These are phyloP conservation scores for Tetrapisispora iriomotensis DNA, from an alignment of 805 yeast genomes.

Conservation along the genomic window DNA sequence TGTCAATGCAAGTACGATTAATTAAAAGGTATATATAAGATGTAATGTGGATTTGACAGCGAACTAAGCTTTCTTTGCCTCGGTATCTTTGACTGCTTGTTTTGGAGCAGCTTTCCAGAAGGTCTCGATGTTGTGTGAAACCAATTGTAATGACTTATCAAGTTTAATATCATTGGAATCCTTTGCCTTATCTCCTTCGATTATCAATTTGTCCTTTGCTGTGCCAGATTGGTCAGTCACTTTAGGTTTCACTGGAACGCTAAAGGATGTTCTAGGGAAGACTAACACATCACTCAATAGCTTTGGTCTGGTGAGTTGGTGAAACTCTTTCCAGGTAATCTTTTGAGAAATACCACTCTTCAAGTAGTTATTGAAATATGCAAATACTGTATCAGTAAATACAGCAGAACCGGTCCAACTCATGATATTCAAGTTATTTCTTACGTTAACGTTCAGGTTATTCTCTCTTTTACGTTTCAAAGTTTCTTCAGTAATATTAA, in stretches of 20 bases:
- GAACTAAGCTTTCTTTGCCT: no score
- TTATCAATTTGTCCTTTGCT: constrained; percentile 1
- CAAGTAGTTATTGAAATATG: constrained; percentile 54
- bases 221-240: constrained; percentile 2
- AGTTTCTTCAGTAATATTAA: constrained; percentile 55
- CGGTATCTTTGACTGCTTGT: no score
- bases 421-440: constrained; percentile 31
- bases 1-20: no score
- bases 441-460: constrained; percentile 21
- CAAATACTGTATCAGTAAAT: constrained; percentile 78
- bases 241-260: constrained; percentile 2
- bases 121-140: constrained; percentile 3
- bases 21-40: no score
- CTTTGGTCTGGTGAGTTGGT: constrained; percentile 44
- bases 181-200: neutral
- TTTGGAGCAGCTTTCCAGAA: constrained; percentile 2
- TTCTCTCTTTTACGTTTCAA: constrained; percentile 26
- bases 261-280: constrained; percentile 37
- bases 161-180: neutral
- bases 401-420: constrained; percentile 78
- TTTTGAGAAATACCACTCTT: constrained; percentile 18
- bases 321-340: constrained; percentile 49
- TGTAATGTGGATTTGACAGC: no score
- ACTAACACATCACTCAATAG: constrained; percentile 56
- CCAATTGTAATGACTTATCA: constrained; percentile 1